A percentile compares a stretch with the other conserved stretches of the same genome.
Conservation (phyloP, 805 yeast species). For the Kodamaea sagamina region DNA sequence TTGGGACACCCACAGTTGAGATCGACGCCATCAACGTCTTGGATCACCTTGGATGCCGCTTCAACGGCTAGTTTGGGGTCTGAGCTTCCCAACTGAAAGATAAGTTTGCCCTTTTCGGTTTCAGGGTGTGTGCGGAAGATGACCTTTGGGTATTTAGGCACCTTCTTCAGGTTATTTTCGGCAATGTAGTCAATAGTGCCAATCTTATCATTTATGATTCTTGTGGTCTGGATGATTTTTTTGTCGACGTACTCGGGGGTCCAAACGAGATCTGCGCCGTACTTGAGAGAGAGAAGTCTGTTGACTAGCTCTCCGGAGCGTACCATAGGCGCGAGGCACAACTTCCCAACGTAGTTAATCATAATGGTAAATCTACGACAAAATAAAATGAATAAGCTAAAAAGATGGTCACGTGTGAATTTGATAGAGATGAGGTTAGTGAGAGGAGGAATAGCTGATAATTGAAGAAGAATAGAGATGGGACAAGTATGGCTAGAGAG, state of each 20-base stretch:
- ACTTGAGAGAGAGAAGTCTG: conserved; percentile 70
- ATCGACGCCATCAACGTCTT: conserved; percentile 91
- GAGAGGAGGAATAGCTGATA: too few relatives aligned
- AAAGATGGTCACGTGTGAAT: neutral
- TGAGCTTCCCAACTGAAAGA: conserved; percentile 91
- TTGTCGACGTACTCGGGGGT: conserved; percentile 89
- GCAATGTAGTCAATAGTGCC: conserved; percentile 63
- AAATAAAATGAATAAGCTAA: too few relatives aligned
- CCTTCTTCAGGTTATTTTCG: conserved; percentile 32
- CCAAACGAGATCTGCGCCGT: conserved; percentile 97
- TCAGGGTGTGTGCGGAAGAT: conserved; percentile 74
- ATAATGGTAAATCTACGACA: conserved; percentile 39
- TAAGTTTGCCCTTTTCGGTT: conserved; percentile 63
- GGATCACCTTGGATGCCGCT: conserved; percentile 79
- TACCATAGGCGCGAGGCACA: conserved; percentile 96
- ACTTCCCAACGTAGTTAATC: conserved; percentile 73
- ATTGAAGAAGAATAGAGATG: too few relatives aligned
- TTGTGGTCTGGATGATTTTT: conserved; percentile 68
- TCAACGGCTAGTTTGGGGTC: conserved; percentile 81
- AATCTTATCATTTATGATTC: conserved; percentile 57
- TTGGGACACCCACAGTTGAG: conserved; percentile 97
- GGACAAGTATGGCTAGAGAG: too few relatives aligned
- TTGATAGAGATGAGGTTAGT: too few relatives aligned
- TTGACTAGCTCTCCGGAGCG: conserved; percentile 94
- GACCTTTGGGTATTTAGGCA: conserved; percentile 52